Percentiles rank a stretch among this genome's conserved stretches.
phyloP scores from a whole-genome alignment of 257 asterid species.

The Vinca minor region DNA sequence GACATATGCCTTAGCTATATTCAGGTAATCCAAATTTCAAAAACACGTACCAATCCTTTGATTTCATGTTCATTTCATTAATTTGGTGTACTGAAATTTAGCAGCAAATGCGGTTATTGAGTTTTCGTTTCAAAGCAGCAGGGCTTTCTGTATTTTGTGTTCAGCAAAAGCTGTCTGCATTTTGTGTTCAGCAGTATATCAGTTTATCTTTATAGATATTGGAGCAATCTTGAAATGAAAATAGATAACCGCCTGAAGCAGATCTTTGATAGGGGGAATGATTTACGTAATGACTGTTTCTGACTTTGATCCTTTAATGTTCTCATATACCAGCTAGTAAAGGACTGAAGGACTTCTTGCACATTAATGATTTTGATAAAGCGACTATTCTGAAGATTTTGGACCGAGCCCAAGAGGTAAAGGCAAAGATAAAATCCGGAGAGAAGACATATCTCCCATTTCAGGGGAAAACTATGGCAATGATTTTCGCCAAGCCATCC shows the following conservation, averaged over 20 bases:
- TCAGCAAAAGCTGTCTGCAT: not conserved
- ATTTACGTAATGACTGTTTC: not conserved
- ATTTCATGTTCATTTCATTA: too few species aligned
- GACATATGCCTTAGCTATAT: too few species aligned
- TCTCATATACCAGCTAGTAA: slow-evolving; percentile 47
- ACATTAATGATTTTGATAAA: slow-evolving; percentile 75
- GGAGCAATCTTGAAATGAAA: not conserved
- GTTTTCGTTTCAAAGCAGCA: not conserved
- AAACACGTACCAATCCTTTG: too few species aligned
- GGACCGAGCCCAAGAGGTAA: slow-evolving; percentile 80
- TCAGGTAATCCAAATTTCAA: too few species aligned
- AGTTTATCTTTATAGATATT: not conserved
- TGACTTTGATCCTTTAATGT: slow-evolving; percentile 2
- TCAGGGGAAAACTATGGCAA: slow-evolving; percentile 91
- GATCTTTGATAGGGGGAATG: not conserved
- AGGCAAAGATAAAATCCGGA: slow-evolving; percentile 77
- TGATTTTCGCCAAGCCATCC: slow-evolving; percentile 97
- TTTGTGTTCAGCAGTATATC: not conserved
- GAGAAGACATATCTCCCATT: slow-evolving; percentile 81
- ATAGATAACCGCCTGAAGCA: not conserved
- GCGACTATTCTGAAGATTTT: slow-evolving; percentile 61
- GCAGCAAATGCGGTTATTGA: too few species aligned
- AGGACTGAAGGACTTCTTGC: slow-evolving; percentile 70
- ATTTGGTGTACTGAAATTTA: too few species aligned
- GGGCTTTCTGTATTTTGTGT: not conserved